Base-by-base conservation (phyloP, 1,139 yeast genomes). In the Lodderomyces theae region DNA sequence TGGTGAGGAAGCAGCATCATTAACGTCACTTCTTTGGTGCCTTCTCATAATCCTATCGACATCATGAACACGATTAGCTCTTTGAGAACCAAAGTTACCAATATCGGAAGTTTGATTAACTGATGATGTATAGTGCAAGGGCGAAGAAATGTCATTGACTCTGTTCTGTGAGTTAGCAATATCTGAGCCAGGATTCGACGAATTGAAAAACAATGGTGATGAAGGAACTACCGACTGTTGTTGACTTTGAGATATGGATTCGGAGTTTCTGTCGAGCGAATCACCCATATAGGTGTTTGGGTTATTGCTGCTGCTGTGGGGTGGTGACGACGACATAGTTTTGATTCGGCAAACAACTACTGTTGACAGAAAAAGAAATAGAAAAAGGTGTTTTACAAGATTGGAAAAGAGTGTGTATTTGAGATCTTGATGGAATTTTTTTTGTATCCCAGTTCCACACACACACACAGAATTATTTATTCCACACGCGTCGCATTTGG, bases 171-270 rank as follows among this genome's bases (percentile, higher is more conserved):
- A 59, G 45, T 37, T 56, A 53, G 28, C 47, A 49, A 47, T 51
- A 43, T 71, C 76, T 10, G 75, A 69, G 38, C 64, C 60, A 2
- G 74, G 70, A 44, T 71, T 69, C 17, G 78, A 73, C 3, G 39
- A 37, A 22, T 79, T 74, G 55, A 81, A 74, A 54, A 82, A 80
- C 45, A 82, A 69, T 24, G 88, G 88, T 18, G 88, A 82, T 10
- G 86, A 79, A 7, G 83, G 82, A 28, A 72, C 79, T n/a, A 62
- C 70, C n/a, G 63, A 54, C 15, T 59, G 54, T 24, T 60, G 64
- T 48, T 68, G 73, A 10, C 68, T 53, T 51, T 67, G 75, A 10
- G 66, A 54, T 38, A 55, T 58, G 2, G 72, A 58, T 42, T 63
- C 64, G 3, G 71, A 54, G 7, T 58, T 61, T 35, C 51, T 37